Percentiles rank a stretch among this genome's conserved stretches.
Evolutionary conservation across 2,329 filamentous ascomycete species (phyloP).

Genomic region (Emmonsia crescens): DNA sequence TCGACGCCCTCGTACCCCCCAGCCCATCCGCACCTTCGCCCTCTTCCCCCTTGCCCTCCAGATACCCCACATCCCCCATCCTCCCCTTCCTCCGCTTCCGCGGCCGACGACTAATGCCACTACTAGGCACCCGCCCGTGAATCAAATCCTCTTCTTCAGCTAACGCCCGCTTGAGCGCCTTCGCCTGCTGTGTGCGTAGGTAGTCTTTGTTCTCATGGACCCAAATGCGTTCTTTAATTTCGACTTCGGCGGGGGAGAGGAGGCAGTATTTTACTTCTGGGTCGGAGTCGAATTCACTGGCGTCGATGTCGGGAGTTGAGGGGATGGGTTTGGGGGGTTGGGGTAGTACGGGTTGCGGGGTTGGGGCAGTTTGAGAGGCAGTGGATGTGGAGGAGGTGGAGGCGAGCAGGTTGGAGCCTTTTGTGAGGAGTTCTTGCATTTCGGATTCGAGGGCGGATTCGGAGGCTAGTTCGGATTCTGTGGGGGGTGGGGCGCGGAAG

Average conservation of each 20-base stretch:
- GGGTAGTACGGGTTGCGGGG: slow-evolving; percentile 41
- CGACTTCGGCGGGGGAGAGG: slow-evolving; percentile 60
- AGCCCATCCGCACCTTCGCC: slow-evolving; percentile 40
- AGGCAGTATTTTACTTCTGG: slow-evolving; percentile 75
- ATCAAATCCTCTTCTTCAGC: slow-evolving; percentile 36
- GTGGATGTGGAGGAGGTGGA: slow-evolving; percentile 19
- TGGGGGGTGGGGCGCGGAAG: slow-evolving; percentile 38
- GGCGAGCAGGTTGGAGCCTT: slow-evolving; percentile 28
- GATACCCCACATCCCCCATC: slow-evolving; percentile 37
- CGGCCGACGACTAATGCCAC: slow-evolving; percentile 28
- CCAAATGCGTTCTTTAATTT: slow-evolving; percentile 86
- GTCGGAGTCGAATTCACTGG: slow-evolving; percentile 80
- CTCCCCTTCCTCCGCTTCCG: slow-evolving; percentile 40
- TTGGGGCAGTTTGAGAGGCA: slow-evolving; percentile 22
- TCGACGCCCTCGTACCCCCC: slow-evolving; percentile 54
- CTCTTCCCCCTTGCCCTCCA: slow-evolving; percentile 14
- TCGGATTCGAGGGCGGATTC: slow-evolving; percentile 54
- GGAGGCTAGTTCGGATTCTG: slow-evolving; percentile 50
- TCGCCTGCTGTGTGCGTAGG: slow-evolving; percentile 75
- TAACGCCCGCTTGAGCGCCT: slow-evolving; percentile 62
- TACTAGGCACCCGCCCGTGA: slow-evolving; percentile 14
- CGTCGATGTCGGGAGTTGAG: slow-evolving; percentile 48
- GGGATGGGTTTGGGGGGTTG: slow-evolving; percentile 38
- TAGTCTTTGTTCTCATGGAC: slow-evolving; percentile 91
- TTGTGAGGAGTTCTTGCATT: slow-evolving; percentile 55